Base-by-base conservation (phyloP, 2,329 filamentous ascomycete genomes). In the Allantophomopsis cytisporea region DNA sequence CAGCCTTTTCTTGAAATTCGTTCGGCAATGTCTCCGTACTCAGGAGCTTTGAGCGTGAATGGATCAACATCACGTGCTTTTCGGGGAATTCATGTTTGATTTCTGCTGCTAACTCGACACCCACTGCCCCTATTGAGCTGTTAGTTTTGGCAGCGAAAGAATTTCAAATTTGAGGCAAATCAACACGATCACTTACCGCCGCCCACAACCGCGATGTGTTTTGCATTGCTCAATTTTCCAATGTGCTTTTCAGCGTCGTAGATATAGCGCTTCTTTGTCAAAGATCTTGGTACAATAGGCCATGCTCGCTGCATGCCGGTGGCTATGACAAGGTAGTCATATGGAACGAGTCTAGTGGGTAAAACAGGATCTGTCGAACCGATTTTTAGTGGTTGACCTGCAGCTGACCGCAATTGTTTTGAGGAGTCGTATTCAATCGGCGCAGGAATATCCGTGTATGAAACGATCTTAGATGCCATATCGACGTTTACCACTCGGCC, bases 31-130 rank as follows among this genome's bases (percentile, higher is more conserved):
- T 73, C 59, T 91, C 84, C 0, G 80, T 74, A 0, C 81, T 86
- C 7, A 89, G 66, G 1, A 89, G 69, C 50, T 73, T 73, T 18
- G 70, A 64, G 15, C 81, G 68, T 4, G 83, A 87, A 55, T 89
- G 84, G 4, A 85, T 72, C 2, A 91, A 69, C 1, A 75, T 83
- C n/a, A 89, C 77, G 32, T 70, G 69, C 39, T 75, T 62, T 10
- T 69, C 51, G 0, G 84, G 82, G 44, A 79, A 68, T 17, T 76
- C 62, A 35, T 72, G 56, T 58, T 87, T 88, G 39, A 88, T 63
- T 60, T 91, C 83, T 2, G 80, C 76, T 0, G 84, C 82, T 69
- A 89, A 86, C 55, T 89, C 83, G 40, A 88, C 77, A 7, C 84
- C 84, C 1, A 88, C 83, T 6, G 83, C 84, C 37, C 81, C 69